Base-by-base conservation (phyloP, 2,329 filamentous ascomycete genomes). In the Trichothecium roseum region DNA sequence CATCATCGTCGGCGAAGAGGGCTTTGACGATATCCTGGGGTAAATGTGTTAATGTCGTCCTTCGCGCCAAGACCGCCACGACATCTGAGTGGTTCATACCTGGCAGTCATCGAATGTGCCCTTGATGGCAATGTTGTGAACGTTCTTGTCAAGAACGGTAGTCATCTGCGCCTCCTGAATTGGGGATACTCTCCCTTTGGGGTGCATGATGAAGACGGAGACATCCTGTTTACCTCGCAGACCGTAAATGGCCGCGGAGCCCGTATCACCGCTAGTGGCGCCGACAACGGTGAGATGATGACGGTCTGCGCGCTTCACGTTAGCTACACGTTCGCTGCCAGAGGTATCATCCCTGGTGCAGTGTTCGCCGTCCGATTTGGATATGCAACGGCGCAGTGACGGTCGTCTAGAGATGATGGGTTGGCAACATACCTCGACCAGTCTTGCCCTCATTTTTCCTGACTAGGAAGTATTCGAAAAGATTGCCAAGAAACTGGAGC, bases 121-220 rank as follows among this genome's bases (percentile, higher is more conserved):
- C 34, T 82, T 78, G 10, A 96, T 83, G 36, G 84, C 78, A 32
- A 96, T 65, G 59, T 94, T 94, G 69, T 95, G 86, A 24, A 96
- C 88, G 54, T 96, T 96, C 40, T 73, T 64, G 56, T 96, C 91
- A 28, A 86, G 66, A 18, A 91, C 84, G 0, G 89, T 95, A 1
- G 88, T 95, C 91, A 96, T 96, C 64, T 96, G 91, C 4, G 84
- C 83, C 60, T 96, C 86, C 59, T 96, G 91, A 38, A 96, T 83
- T 12, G 87, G 84, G 55, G 81, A 87, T 42, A 96, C 82, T 46
- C 86, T 83, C 42, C 87, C 89, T 59, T 91, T 84, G 18, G 91
- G 91, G 58, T 89, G 82, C 50, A 96, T 72, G 54, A 98, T 96
- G 64, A 94, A 91, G 36, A 96, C 84, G 0, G 86, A 93, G 13